Percentiles rank a stretch among this genome's conserved stretches.
These are phyloP conservation scores for Lachancea kluyveri DNA, from an alignment of 805 yeast species.

Conservation along the genomic window DNA sequence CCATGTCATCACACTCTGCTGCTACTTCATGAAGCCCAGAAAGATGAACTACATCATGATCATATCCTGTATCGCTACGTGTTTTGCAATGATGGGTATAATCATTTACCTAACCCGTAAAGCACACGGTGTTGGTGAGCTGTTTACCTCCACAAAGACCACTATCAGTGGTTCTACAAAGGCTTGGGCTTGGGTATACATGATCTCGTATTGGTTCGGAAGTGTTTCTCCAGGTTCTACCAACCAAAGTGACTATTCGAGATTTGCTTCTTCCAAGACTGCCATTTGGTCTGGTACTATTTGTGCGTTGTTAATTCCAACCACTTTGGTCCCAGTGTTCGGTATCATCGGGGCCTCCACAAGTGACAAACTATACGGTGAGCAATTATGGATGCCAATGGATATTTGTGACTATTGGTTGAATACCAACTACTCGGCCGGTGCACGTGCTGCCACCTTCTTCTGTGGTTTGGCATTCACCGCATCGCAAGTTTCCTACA, in stretches of 20 bases:
- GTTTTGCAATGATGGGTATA: constrained; percentile 38
- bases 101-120: constrained; percentile 30
- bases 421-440: constrained; percentile 25
- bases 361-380: constrained; percentile 25
- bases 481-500: constrained; percentile 29
- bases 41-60: constrained; percentile 34
- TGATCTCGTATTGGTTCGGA: constrained; percentile 38
- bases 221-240: constrained; percentile 35
- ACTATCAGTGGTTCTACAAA: constrained; percentile 31
- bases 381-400: constrained; percentile 33
- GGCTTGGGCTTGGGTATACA: constrained; percentile 39
- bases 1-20: constrained; percentile 35
- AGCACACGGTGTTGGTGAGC: constrained; percentile 33
- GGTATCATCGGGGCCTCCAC: constrained; percentile 33
- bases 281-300: constrained; percentile 18
- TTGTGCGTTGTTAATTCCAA: constrained; percentile 18
- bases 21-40: constrained; percentile 39
- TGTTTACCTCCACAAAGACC: constrained; percentile 24
- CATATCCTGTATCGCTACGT: constrained; percentile 32
- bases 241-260: constrained; percentile 33
- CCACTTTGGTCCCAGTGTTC: constrained; percentile 32
- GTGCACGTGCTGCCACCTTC: constrained; percentile 33
- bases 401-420: constrained; percentile 30
- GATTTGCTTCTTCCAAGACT: constrained; percentile 28
- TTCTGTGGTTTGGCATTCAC: constrained; percentile 31